A percentile compares a stretch with the other conserved stretches of the same genome.
Conservation (phyloP, 1,284 basidiomycete species). For the Heterobasidion annosum region DNA sequence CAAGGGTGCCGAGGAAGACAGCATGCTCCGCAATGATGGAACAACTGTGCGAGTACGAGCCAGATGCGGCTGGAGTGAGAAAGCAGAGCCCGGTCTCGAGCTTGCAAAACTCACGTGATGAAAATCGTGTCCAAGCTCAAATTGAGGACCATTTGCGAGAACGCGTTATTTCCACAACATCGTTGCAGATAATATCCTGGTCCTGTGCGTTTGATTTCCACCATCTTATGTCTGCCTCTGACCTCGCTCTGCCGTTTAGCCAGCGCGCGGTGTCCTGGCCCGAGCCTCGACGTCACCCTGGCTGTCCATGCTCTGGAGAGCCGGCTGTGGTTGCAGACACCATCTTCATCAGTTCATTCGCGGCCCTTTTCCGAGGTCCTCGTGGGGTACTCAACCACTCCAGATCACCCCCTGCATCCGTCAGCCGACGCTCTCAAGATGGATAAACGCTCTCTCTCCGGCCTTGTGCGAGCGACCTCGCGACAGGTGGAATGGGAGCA, state of each 20-base stretch:
- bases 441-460: not conserved
- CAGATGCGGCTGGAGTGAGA: too few species aligned
- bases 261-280: not conserved
- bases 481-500: not conserved
- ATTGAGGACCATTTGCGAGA: not conserved
- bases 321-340: constrained; percentile 44
- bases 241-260: not conserved
- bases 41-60: too few species aligned
- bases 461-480: not conserved
- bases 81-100: too few species aligned
- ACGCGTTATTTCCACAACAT: not conserved
- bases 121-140: not conserved
- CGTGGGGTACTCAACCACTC: constrained; percentile 2
- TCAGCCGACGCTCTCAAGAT: not conserved
- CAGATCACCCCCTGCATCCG: not conserved
- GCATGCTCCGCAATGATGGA: too few species aligned
- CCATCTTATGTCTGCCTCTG: not conserved
- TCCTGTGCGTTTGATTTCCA: not conserved
- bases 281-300: constrained; percentile 24
- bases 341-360: constrained; percentile 28
- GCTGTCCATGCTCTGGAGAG: constrained; percentile 68
- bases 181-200: not conserved
- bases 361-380: constrained; percentile 3
- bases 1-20: too few species aligned
- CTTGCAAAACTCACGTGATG: not conserved